Base-by-base conservation (phyloP, 2,329 filamentous ascomycete species). In the Paecilomyces fulvus region DNA sequence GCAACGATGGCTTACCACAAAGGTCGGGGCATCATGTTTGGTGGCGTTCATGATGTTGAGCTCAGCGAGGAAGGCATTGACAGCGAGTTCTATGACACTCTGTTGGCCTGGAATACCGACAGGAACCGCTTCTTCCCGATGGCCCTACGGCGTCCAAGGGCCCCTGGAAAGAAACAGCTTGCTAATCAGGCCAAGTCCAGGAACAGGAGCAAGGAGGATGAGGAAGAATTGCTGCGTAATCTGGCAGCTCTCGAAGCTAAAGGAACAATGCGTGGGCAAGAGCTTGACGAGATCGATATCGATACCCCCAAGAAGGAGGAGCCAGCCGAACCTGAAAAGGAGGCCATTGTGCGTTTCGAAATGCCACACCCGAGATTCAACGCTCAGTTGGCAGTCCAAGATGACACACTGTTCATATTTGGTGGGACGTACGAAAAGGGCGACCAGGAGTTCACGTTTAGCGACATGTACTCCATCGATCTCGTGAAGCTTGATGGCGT, bases 381-480 rank as follows among this genome's bases (percentile, higher is more conserved):
- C 64, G 87, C 91, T 1, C 89, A 94, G 63, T 76, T 97, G 43
- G 85, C 92, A 0, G 90, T 97, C 0, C 92, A 97, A 73, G 90
- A 92, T 62, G 94, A 99, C 70, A 85, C 89, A 8, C 80, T 97
- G 0, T 99, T 92, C 74, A 90, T 97, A 55, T 97, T 95, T 67
- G 92, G 94, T 30, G 94, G 94, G 17, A 99, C 92, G 0, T 96
- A 88, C 65, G 94, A 99, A 69, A 94, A 95, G 69, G 92, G 90
- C 17, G 94, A 99, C 66, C 83, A 90, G 21, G 94, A 99, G 72
- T 96, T 89, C 66, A 97, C 92, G 0, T 96, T 97, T 72, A 92
- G 96, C 64, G 94, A 99, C 66, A 79, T 99, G 73, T 95, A 95
- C 74, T 87, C 90, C 1, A 85, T 97, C 58, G 91, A 99, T 66